A percentile compares a stretch with the other conserved stretches of the same genome.
Evolutionary conservation across 495 filamentous ascomycete species (phyloP).

Genomic region (Paragyromitra xinjiangensis): DNA sequence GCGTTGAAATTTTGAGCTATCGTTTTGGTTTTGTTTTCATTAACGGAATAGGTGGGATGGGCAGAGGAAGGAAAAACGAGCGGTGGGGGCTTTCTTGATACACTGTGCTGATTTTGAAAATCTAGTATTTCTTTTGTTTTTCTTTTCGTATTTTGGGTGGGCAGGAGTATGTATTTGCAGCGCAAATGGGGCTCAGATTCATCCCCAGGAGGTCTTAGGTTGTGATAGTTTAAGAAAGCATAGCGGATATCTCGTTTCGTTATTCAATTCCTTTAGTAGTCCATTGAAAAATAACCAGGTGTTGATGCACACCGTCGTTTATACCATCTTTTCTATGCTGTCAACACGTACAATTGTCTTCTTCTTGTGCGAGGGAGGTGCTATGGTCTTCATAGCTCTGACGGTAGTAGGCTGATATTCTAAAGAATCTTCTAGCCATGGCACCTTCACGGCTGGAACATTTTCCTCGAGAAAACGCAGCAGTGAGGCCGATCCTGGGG

Average conservation of each 20-base stretch:
- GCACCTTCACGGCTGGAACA: slow-evolving; percentile 57
- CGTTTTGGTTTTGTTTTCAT: slow-evolving; percentile 42
- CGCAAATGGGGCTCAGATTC: slow-evolving; percentile 39
- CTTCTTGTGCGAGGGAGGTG: slow-evolving; percentile 28
- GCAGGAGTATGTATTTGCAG: slow-evolving; percentile 47
- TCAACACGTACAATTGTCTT: slow-evolving; percentile 31
- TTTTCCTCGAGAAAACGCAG: slow-evolving; percentile 58
- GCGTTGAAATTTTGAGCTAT: slow-evolving; percentile 49
- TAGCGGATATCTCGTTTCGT: slow-evolving; percentile 45
- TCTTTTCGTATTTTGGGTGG: slow-evolving; percentile 45
- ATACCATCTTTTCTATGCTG: background rate
- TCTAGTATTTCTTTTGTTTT: slow-evolving; percentile 48
- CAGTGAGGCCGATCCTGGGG: slow-evolving; percentile 54
- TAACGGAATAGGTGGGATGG: slow-evolving; percentile 33
- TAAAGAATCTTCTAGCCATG: slow-evolving; percentile 33
- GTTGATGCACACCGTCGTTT: slow-evolving; percentile 16
- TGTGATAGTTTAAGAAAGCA: slow-evolving; percentile 34
- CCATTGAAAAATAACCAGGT: slow-evolving; percentile 22
- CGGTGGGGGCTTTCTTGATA: slow-evolving; percentile 34
- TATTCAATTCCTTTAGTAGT: slow-evolving; percentile 31
- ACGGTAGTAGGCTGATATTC: slow-evolving; percentile 32
- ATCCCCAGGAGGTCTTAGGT: slow-evolving; percentile 21
- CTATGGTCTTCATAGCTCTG: slow-evolving; percentile 35
- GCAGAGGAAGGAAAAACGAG: slow-evolving; percentile 26
- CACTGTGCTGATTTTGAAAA: slow-evolving; percentile 44